A percentile compares a stretch with the other conserved stretches of the same genome.
phyloP scores from a whole-genome alignment of 352 stramenopile genomes.

The Pythium phragmiticola region DNA sequence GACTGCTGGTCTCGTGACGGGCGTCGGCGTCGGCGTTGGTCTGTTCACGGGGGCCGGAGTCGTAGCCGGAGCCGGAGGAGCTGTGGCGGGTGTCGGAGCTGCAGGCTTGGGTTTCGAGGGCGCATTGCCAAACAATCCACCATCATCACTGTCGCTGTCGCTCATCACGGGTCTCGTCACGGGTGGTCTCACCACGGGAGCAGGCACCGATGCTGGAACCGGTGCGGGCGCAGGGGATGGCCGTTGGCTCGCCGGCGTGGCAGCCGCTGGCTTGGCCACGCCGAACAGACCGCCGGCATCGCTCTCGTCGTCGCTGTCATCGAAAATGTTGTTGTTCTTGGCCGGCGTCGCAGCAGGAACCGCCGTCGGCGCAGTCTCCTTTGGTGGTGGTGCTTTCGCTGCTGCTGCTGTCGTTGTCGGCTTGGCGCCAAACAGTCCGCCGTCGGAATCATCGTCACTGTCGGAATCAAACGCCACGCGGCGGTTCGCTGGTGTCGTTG shows the following conservation, averaged over 20 bases:
- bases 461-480: conserved; percentile 8
- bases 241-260: neutral
- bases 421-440: conserved; percentile 45
- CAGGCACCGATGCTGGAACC: neutral
- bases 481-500: neutral
- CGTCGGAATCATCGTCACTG: conserved; percentile 35
- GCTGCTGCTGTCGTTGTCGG: conserved; percentile 6
- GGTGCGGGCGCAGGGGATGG: conserved; percentile 1
- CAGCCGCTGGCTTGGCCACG: conserved; percentile 9
- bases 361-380: neutral
- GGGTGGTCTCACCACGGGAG: conserved; percentile 1
- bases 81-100: neutral
- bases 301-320: conserved; percentile 48
- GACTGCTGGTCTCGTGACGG: conserved; percentile 21
- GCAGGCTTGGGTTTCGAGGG: conserved; percentile 21
- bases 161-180: conserved; percentile 16
- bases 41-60: neutral
- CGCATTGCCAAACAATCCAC: conserved; percentile 37
- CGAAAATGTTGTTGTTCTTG: conserved; percentile 51
- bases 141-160: conserved; percentile 40
- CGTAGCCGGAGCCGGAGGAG: conserved; percentile 9
- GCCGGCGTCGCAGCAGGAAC: neutral
- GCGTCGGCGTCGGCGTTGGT: conserved; percentile 3
- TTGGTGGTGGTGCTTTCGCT: neutral
- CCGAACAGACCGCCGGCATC: conserved; percentile 33